Conservation (phyloP, 768 basidiomycete species). For the Austroboletus eburneus region DNA sequence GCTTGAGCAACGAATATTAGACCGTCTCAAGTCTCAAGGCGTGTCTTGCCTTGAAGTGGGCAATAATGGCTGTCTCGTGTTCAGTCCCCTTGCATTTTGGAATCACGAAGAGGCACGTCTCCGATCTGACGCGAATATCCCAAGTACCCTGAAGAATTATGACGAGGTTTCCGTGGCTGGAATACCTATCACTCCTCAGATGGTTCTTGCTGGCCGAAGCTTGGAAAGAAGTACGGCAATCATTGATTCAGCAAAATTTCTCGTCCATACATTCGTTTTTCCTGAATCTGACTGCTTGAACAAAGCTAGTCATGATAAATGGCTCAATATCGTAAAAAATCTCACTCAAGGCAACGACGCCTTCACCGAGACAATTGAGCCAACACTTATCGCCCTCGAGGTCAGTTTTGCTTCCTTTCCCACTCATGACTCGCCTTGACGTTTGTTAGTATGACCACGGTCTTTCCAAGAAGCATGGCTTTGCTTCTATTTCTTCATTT, state of each 20-base stretch:
- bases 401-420: constrained; percentile 26
- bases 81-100: constrained; percentile 79
- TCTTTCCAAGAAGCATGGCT: constrained; percentile 40
- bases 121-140: constrained; percentile 49
- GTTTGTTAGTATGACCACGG: constrained; percentile 49
- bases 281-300: constrained; percentile 68
- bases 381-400: constrained; percentile 43
- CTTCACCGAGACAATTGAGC: constrained; percentile 38
- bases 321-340: constrained; percentile 54
- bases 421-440: constrained; percentile 7
- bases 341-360: constrained; percentile 36
- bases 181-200: constrained; percentile 62
- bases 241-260: constrained; percentile 62
- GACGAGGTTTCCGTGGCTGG: constrained; percentile 56
- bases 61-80: constrained; percentile 57
- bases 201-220: constrained; percentile 71
- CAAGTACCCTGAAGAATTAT: constrained; percentile 52
- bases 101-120: constrained; percentile 53
- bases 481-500: constrained; percentile 63
- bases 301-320: constrained; percentile 55
- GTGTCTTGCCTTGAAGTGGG: constrained; percentile 52
- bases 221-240: constrained; percentile 47
- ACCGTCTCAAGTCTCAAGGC: constrained; percentile 36
- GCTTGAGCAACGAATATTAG: constrained; percentile 56
- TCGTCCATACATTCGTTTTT: constrained; percentile 82